These are phyloP conservation scores for Calycina marina DNA, from an alignment of 2,329 filamentous ascomycete species.

Conservation along the genomic window DNA sequence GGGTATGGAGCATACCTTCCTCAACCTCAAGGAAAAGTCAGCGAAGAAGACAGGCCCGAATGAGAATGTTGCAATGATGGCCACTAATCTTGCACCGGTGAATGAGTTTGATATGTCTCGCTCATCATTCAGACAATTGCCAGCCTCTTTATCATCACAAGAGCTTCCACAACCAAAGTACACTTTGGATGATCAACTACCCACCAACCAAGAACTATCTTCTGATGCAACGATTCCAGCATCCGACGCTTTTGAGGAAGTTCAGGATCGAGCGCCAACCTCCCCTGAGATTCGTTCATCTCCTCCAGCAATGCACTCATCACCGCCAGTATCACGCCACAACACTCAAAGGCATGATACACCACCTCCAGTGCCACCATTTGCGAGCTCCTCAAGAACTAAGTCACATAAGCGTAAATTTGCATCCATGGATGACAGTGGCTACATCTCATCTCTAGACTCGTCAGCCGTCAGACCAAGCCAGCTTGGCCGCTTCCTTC, in stretches of 20 bases:
- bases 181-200: conserved; percentile 11
- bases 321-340: conserved; percentile 61
- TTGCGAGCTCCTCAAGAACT: conserved; percentile 46
- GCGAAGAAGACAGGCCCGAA: conserved; percentile 41
- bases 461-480: conserved; percentile 72
- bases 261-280: conserved; percentile 22
- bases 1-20: conserved; percentile 79
- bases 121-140: conserved; percentile 15
- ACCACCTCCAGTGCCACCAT: conserved; percentile 54
- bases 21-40: conserved; percentile 81
- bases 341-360: conserved; percentile 49
- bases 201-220: conserved; percentile 39
- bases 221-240: conserved; percentile 67
- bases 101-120: conserved; percentile 13
- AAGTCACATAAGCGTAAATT: conserved; percentile 62
- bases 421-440: conserved; percentile 76
- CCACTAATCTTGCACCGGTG: conserved; percentile 12
- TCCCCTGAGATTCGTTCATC: conserved; percentile 45
- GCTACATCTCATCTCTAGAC: conserved; percentile 91
- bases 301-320: conserved; percentile 67
- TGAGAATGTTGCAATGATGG: conserved; percentile 31
- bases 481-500: conserved; percentile 46
- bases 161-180: conserved; percentile 14
- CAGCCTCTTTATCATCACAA: conserved; percentile 14
- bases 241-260: conserved; percentile 44